Evolutionary conservation across 345 rosid species (phyloP), one percentile per base, ranked within the genome.

Genomic region (Bruguiera gymnorhiza): DNA sequence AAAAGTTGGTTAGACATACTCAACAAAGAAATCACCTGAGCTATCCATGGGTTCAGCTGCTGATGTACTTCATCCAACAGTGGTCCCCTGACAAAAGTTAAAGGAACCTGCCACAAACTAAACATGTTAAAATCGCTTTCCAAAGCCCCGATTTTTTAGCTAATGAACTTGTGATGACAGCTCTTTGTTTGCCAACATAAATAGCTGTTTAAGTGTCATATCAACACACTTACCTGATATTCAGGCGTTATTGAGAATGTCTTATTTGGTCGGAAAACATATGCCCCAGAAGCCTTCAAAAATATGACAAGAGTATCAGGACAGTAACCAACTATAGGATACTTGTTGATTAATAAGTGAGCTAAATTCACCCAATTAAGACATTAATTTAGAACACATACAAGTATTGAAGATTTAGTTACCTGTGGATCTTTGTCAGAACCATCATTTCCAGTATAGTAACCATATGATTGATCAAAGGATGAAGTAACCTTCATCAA

Each of bases 381-480:
- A 36, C 6, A n/a, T 3, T 24, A 23, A 15, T 23, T 10, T 7
- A 53, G 60, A 37, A 36, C 63, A 36, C 3, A 67, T 32, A 24
- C n/a, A 13, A 57, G 32, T 46, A 21, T 37, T 67, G 63, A 68
- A 69, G 63, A 80, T 50, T 39, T 63, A 66, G 72, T 64, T 72
- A 90, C 97, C 97, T 93, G 98, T 74, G 96, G 87, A 82, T 91
- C 97, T 75, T 82, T 82, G 75, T 86, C 96, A 60, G 89, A 85
- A 72, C 98, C 98, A 79, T 86, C 88, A 85, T 89, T 82, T 79
- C 97, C 98, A 66, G 84, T 78, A 79, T 93, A 93, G 83, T 87
- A 93, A 75, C 91, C 67, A 63, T 84, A 93, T 72, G 97, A 80
- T 63, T 87, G 97, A 50, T 80, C 88, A 70, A 85, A 77, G 69